These are phyloP conservation scores for Medicago arabica DNA, from an alignment of 306 rosid species.

Conservation along the genomic window DNA sequence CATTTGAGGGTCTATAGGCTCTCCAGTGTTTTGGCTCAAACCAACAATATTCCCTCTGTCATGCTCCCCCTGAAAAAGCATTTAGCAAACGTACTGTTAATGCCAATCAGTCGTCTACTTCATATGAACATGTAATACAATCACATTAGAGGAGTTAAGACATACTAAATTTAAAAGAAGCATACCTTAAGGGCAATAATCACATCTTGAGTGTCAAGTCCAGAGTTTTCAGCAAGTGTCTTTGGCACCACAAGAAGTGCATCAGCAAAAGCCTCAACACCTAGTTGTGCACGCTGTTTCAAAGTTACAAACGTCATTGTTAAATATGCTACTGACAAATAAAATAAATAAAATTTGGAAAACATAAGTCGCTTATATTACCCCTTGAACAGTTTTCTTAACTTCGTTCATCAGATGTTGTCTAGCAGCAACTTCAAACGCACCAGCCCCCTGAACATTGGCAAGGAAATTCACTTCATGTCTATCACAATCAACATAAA, in stretches of 20 bases:
- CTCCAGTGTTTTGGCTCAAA: constrained; percentile 85
- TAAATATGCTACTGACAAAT: constrained; percentile 8
- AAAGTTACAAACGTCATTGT: constrained; percentile 38
- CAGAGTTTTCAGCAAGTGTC: constrained; percentile 96
- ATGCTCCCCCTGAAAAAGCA: constrained; percentile 84
- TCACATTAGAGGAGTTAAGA: neutral
- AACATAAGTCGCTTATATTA: constrained; percentile 43
- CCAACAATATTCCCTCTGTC: constrained; percentile 85
- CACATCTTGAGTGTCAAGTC: constrained; percentile 94
- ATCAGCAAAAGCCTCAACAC: constrained; percentile 93
- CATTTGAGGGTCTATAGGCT: constrained; percentile 87
- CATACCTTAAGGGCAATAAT: constrained; percentile 81
- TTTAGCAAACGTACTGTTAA: constrained; percentile 8
- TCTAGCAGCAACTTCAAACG: constrained; percentile 97
- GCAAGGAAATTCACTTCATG: constrained; percentile 26
- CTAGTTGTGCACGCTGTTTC: constrained; percentile 97
- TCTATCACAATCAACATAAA: constrained; percentile 39
- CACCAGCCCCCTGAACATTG: constrained; percentile 87
- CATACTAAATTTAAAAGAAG: neutral
- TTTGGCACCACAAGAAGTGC: constrained; percentile 98
- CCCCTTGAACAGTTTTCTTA: constrained; percentile 97
- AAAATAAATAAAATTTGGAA: constrained; percentile 7
- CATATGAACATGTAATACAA: neutral
- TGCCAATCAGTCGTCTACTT: neutral
- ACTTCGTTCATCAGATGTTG: constrained; percentile 82